These are phyloP conservation scores for Kwoniella sp. DNA, from an alignment of 768 basidiomycete species.

Conservation along the genomic window DNA sequence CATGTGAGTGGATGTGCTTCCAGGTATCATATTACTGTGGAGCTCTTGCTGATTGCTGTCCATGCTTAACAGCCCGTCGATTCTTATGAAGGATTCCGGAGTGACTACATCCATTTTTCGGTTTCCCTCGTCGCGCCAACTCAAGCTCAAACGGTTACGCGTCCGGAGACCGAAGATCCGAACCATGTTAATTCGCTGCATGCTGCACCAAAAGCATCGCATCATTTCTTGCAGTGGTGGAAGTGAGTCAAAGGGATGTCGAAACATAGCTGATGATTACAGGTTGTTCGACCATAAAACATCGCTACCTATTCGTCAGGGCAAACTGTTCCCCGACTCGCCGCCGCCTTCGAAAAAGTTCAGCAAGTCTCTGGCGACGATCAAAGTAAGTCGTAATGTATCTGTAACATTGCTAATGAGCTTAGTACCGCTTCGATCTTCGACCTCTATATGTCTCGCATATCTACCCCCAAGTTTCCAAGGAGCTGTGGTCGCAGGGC, in stretches of 20 bases:
- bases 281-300: constrained; percentile 69
- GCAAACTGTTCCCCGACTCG: constrained; percentile 71
- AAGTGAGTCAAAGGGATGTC: constrained; percentile 52
- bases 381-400: constrained; percentile 63
- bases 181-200: constrained; percentile 69
- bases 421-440: constrained; percentile 71
- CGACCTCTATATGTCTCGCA: constrained; percentile 82
- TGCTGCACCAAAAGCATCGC: constrained; percentile 78
- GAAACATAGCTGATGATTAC: not conserved
- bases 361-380: constrained; percentile 79
- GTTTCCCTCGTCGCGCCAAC: constrained; percentile 76
- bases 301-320: constrained; percentile 83
- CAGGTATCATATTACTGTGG: not conserved
- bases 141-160: constrained; percentile 3
- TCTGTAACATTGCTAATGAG: not conserved
- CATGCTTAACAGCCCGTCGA: constrained; percentile 59
- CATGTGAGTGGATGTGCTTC: constrained; percentile 37
- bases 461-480: constrained; percentile 77
- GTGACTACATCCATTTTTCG: constrained; percentile 90
- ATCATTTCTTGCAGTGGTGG: constrained; percentile 94
- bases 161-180: constrained; percentile 19
- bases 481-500: constrained; percentile 79
- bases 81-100: constrained; percentile 84
- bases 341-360: constrained; percentile 80
- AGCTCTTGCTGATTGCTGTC: too few relatives aligned